Conservation (phyloP, 73 alveolate species). For the Paramecium sonneborni region DNA sequence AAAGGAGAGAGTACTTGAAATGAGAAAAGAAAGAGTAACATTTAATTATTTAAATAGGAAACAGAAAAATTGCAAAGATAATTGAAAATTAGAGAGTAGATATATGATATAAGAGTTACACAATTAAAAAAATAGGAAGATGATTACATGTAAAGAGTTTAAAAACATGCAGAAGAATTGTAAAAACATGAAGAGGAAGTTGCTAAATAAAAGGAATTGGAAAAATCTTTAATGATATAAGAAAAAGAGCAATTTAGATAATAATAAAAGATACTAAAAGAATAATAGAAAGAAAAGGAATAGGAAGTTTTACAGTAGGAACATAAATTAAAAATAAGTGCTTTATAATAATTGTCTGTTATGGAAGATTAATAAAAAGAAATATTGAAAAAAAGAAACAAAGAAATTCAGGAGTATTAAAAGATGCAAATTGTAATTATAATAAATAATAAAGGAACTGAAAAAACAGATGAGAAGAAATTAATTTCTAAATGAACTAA, state of each 20-base stretch:
- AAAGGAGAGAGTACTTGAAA: not conserved
- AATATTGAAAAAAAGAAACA: not conserved
- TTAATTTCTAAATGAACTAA: not conserved
- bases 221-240: not conserved
- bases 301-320: not conserved
- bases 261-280: not conserved
- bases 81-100: not conserved
- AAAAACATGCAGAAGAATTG: not conserved
- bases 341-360: not conserved
- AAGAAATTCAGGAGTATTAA: not conserved
- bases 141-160: not conserved
- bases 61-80: not conserved
- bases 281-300: not conserved
- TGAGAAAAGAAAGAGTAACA: constrained; percentile 46
- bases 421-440: not conserved
- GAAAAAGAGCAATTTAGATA: not conserved
- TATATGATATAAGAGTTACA: constrained; percentile 19
- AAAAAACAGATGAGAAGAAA: not conserved
- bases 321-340: not conserved
- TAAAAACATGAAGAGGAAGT: constrained; percentile 12
- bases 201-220: not conserved
- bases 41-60: not conserved
- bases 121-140: constrained; percentile 4
- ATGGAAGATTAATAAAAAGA: not conserved
- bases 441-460: not conserved